phyloP scores from a whole-genome alignment of 148 eudicot species.

The Fagopyrum esculentum region DNA sequence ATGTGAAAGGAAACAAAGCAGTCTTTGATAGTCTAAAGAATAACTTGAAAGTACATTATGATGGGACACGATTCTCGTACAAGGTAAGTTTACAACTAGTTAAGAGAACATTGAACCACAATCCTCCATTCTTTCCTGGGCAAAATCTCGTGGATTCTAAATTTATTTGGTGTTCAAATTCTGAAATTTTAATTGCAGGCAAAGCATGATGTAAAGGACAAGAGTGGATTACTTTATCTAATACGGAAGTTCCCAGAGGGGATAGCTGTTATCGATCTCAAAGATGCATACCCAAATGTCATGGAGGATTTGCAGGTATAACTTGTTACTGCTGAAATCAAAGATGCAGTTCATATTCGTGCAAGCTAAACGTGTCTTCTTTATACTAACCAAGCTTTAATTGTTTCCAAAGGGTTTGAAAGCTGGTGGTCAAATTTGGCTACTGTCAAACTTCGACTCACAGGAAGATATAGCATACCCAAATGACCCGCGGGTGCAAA shows the following conservation, averaged over 20 bases:
- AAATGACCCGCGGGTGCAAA: constrained; percentile 46
- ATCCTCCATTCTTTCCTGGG: not conserved
- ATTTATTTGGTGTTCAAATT: not conserved
- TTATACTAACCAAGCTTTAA: not conserved
- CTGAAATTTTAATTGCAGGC: constrained; percentile 34
- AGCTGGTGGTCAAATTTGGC: constrained; percentile 57
- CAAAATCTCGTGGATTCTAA: not conserved
- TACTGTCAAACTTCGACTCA: constrained; percentile 59
- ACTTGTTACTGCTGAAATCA: not conserved
- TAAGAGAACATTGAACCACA: not conserved
- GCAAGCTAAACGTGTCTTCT: not conserved
- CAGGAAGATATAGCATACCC: constrained; percentile 73
- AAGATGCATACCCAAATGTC: constrained; percentile 80
- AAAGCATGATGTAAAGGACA: constrained; percentile 66
- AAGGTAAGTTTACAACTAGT: constrained; percentile 41
- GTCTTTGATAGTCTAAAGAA: constrained; percentile 88
- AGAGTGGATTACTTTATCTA: constrained; percentile 42
- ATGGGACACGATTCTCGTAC: constrained; percentile 72
- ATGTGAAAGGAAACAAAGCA: constrained; percentile 57
- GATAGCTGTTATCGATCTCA: constrained; percentile 75
- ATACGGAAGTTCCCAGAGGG: constrained; percentile 71
- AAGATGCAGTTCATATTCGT: not conserved
- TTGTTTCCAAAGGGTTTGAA: constrained; percentile 37
- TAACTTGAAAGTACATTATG: constrained; percentile 75
- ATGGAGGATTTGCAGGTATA: constrained; percentile 85